Evolutionary conservation across 768 basidiomycete genomes (phyloP), one percentile per base, ranked within the genome.

Genomic region (Phylloporus sp.): DNA sequence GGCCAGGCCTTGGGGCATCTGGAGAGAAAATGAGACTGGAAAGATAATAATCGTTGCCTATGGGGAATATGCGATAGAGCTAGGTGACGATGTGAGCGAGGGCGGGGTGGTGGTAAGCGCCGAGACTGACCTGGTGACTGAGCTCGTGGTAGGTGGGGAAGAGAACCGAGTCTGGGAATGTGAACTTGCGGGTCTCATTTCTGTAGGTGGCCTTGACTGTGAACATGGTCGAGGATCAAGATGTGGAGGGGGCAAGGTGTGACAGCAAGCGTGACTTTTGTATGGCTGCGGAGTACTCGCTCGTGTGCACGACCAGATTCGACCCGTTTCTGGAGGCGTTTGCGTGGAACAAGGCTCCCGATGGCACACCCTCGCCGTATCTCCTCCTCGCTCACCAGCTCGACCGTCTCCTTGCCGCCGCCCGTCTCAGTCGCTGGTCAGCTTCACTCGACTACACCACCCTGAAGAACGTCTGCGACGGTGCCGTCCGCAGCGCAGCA

Each of bases 191-290:
- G 46, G 79, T 86, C 63, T 89, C 84, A 45, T 65, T 66, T 44
- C 75, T 70, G 63, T 86, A 88, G 18, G 84, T 84, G n/a, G 81
- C 85, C 67, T 90, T 90, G 60, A 89, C 77, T 46, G 79, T 79
- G 71, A 88, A 87, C 78, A 83, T 82, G 68, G 71, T 65, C 55
- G 54, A 37, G 44, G 63, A 23, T 21, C 52, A 50, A 62, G 59
- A 26, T 34, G 51, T 47, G 31, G 31, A 35, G 15, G 62, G 66
- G 59, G 64, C 61, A 31, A 0, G 27, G 49, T 18, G 59, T 61
- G 50, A 52, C 31, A 14, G 8, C 31, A 32, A n/a, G n/a, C 56
- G 42, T 34, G 40, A 17, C 48, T n/a, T n/a, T n/a, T n/a, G 31
- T 33, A 27, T 23, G 23, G 28, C 24, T 42, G 55, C 38, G 34